Evolutionary conservation across 345 rosid genomes (phyloP), one percentile per base, ranked within the genome.

Genomic region (Linum usitatissimum): DNA sequence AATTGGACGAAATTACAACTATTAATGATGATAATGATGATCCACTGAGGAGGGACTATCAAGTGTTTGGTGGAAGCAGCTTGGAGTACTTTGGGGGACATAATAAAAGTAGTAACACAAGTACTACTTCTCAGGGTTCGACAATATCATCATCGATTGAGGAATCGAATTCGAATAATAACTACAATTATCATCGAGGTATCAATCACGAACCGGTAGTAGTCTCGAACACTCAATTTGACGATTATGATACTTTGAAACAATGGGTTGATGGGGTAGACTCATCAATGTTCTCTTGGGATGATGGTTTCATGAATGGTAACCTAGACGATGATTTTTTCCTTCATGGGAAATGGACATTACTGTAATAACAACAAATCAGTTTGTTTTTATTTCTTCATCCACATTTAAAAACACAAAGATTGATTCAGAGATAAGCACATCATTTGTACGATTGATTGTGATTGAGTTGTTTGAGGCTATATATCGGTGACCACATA

Each of bases 251-350:
- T 28, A 68, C 72, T 23, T 21, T 78, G 54, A 73, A 73, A 31
- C 83, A 81, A 53, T 80, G 85, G 86, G 71, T 81, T 66, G 85
- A 80, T 39, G 68, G 81, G 65, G 79, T 71, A 42, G 91, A 86
- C 70, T 83, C 89, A 57, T 83, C 89, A 57, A 64, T 83, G 34
- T 70, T 87, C 30, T 73, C 80, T 15, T 86, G 93, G 97, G 87
- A 85, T 58, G 62, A 85, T 58, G 62, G 66, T 36, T 81, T 80
- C 73, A 63, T 45, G 51, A 45, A 45, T 45, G 17, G 60, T 68
- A 70, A 67, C 64, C 65, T 75, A 30, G 87, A 77, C 53, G 81
- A 80, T 66, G 80, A 69, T 55, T 38, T 77, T 23, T 70, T 75
- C 62, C 70, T 74, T 14, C 66, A 64, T 61, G 70, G 76, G 68